Conservation (phyloP, 2,329 filamentous ascomycete species). For the Penicillium sp. region DNA sequence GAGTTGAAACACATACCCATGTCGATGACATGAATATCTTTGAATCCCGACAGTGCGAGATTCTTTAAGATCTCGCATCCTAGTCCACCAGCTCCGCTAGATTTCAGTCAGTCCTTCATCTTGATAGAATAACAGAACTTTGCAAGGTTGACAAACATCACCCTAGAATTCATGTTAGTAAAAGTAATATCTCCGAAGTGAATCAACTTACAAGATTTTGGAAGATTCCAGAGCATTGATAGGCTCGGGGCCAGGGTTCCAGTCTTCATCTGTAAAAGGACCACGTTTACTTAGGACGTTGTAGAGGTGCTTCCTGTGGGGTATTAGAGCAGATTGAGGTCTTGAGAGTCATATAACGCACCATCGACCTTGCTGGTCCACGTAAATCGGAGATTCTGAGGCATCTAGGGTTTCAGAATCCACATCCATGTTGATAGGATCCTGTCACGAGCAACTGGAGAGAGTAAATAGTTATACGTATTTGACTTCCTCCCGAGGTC, state of each 20-base stretch:
- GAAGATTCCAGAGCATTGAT: conserved; percentile 63
- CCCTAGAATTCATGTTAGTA: conserved; percentile 42
- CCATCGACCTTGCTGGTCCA: conserved; percentile 18
- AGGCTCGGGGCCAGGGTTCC: conserved; percentile 51
- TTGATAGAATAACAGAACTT: background rate
- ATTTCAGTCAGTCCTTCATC: conserved; percentile 3
- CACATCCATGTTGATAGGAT: conserved; percentile 5
- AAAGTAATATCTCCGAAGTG: background rate
- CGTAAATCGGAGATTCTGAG: background rate
- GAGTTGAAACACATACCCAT: conserved; percentile 66
- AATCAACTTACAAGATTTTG: conserved; percentile 67
- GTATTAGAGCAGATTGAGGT: conserved; percentile 14
- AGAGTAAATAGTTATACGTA: background rate
- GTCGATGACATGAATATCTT: conserved; percentile 96
- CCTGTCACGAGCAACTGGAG: background rate
- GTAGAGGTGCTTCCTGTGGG: conserved; percentile 75
- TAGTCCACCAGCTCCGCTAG: conserved; percentile 84
- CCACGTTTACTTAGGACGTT: conserved; percentile 73
- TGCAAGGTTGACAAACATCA: conserved; percentile 47
- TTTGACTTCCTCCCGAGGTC: too few species aligned
- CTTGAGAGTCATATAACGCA: conserved; percentile 1
- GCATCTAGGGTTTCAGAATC: background rate
- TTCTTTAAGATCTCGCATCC: conserved; percentile 98
- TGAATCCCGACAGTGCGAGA: conserved; percentile 91
- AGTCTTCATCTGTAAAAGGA: conserved; percentile 73